A percentile compares a stretch with the other conserved stretches of the same genome.
Conservation (phyloP, 1,284 basidiomycete genomes). For the Leucoagaricus sp. region DNA sequence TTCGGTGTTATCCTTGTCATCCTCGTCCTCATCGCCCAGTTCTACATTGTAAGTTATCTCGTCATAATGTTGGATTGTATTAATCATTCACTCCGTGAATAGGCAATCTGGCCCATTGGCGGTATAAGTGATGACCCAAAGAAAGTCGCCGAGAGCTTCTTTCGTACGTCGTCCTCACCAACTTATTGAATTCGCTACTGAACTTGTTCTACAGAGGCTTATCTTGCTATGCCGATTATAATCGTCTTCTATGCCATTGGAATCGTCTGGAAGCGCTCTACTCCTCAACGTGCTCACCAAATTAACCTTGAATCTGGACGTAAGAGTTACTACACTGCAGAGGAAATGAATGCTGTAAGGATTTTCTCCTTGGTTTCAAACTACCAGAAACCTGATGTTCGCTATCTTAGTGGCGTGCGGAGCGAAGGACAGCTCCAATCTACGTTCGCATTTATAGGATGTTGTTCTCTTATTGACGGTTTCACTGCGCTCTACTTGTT, state of each 20-base stretch:
- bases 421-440: constrained; percentile 33
- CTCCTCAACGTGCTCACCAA: constrained; percentile 35
- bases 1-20: constrained; percentile 40
- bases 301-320: constrained; percentile 47
- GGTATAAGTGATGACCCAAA: constrained; percentile 28
- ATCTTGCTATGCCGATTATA: constrained; percentile 41
- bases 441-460: constrained; percentile 35
- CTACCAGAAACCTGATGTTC: background rate
- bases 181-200: background rate
- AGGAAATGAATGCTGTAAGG: constrained; percentile 39
- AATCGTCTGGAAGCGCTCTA: constrained; percentile 40
- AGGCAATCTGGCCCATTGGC: constrained; percentile 43
- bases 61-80: background rate
- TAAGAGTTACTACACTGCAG: constrained; percentile 43
- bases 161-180: constrained; percentile 29
- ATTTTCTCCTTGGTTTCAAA: background rate
- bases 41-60: constrained; percentile 44
- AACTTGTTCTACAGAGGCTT: constrained; percentile 26
- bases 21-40: constrained; percentile 44
- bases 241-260: constrained; percentile 39
- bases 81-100: background rate
- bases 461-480: constrained; percentile 26
- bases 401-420: constrained; percentile 34
- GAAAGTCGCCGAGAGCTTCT: constrained; percentile 36
- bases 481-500: no score